Evolutionary conservation across 305 asterid species (phyloP).

Genomic region (Fraxinus sp.): DNA sequence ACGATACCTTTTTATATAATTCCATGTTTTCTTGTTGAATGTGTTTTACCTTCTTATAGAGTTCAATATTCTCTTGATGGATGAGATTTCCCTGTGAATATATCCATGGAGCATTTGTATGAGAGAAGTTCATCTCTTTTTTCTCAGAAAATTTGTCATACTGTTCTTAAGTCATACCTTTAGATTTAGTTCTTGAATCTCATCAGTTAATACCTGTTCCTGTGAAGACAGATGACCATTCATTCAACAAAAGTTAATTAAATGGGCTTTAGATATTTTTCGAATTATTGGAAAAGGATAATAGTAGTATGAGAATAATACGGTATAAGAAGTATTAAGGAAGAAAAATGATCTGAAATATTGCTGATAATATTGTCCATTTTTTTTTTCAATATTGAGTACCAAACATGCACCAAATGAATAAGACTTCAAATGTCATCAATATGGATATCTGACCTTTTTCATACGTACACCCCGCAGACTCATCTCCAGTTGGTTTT

Average conservation of each 20-base stretch:
- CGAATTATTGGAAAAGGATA: not conserved
- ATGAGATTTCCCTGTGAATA: conserved; percentile 47
- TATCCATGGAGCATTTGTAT: not conserved
- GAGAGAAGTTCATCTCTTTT: not conserved
- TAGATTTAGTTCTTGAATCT: conserved; percentile 53
- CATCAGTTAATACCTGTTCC: conserved; percentile 61
- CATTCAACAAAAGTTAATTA: not conserved
- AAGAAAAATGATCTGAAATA: not conserved
- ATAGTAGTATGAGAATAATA: not conserved
- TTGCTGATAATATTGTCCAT: not conserved
- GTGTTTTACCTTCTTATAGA: conserved; percentile 49
- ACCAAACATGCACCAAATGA: not conserved
- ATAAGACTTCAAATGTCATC: not conserved
- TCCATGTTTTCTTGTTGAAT: conserved; percentile 46
- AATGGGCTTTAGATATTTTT: not conserved
- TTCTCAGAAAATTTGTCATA: not conserved
- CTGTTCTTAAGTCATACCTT: conserved; percentile 41
- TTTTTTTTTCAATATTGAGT: not conserved
- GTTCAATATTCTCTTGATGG: conserved; percentile 62
- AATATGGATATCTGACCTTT: conserved; percentile 36
- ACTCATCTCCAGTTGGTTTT: conserved; percentile 63
- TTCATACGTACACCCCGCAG: conserved; percentile 48
- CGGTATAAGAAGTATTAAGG: not conserved
- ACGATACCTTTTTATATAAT: conserved; percentile 46
- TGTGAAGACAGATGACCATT: conserved; percentile 21